These are phyloP conservation scores for Neospermospora avenae DNA, from an alignment of 2,329 filamentous ascomycete genomes.

Conservation along the genomic window DNA sequence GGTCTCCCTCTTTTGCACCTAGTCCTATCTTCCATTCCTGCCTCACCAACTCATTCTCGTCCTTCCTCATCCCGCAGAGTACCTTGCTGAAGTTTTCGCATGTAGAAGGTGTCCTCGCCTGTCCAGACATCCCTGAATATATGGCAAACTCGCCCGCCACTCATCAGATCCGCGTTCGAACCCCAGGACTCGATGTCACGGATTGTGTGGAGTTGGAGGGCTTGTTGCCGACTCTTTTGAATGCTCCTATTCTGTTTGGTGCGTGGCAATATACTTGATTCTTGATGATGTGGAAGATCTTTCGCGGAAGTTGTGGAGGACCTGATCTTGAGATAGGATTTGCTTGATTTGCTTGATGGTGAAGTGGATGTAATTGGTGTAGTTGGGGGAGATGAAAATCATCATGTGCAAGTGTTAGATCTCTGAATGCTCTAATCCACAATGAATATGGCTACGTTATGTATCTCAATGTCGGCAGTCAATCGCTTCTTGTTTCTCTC, in stretches of 20 bases:
- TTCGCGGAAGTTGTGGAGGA: not conserved
- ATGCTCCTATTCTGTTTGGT: not conserved
- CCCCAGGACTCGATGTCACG: conserved; percentile 16
- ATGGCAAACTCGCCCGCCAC: not conserved
- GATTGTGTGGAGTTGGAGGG: conserved; percentile 15
- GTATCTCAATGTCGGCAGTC: too few relatives aligned
- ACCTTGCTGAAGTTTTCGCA: not conserved
- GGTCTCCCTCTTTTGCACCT: too few relatives aligned
- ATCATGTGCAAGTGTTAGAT: too few relatives aligned
- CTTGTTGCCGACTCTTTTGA: conserved; percentile 4
- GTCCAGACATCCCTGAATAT: not conserved
- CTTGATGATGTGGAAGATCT: not conserved
- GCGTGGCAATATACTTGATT: conserved; percentile 20
- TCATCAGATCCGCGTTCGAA: conserved; percentile 14
- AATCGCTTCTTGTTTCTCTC: too few relatives aligned
- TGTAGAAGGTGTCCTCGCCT: conserved; percentile 17
- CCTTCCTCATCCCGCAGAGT: not conserved
- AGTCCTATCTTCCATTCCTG: not conserved
- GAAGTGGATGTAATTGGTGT: not conserved
- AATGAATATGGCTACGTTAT: too few relatives aligned
- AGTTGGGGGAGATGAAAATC: not conserved
- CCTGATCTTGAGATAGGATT: not conserved
- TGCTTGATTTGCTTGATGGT: not conserved
- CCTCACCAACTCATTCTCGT: not conserved
- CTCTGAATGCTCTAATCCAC: not conserved